Evolutionary conservation across 176 grass and related monocot species (phyloP).

Genomic region (Lolium perenne): DNA sequence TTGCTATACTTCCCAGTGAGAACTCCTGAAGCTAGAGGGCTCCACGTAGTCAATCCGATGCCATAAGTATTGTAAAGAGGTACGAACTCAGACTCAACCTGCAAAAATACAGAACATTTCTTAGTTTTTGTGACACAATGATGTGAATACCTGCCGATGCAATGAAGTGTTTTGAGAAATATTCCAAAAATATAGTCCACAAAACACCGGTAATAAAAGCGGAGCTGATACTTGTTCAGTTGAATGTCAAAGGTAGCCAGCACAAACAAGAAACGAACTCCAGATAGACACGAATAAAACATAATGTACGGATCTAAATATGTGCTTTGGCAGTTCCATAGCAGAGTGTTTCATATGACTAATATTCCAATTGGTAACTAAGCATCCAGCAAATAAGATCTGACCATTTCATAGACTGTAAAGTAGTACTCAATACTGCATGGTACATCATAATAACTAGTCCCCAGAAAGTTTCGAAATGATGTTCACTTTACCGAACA

Average conservation of each 20-base stretch:
- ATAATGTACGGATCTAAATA: not conserved
- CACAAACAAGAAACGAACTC: not conserved
- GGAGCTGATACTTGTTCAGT: not conserved
- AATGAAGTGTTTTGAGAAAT: not conserved
- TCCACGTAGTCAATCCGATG: slow-evolving; percentile 92
- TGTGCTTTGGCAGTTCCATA: not conserved
- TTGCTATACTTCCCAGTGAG: slow-evolving; percentile 88
- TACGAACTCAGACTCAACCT: slow-evolving; percentile 91
- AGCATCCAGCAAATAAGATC: not conserved
- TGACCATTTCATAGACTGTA: not conserved
- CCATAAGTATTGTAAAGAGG: slow-evolving; percentile 88
- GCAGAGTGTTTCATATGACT: not conserved
- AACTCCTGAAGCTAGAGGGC: slow-evolving; percentile 94
- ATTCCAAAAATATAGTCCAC: not conserved
- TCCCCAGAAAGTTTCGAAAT: not conserved
- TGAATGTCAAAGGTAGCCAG: not conserved
- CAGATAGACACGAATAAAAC: not conserved
- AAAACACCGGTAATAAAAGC: not conserved
- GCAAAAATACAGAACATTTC: slow-evolving; percentile 30
- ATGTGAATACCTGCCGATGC: not conserved
- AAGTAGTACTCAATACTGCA: not conserved
- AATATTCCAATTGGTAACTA: not conserved
- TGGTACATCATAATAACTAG: not conserved
- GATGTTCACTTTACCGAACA: not conserved
- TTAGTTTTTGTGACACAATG: not conserved